Conservation (phyloP, 768 basidiomycete genomes). For the Pilatotrama ljubarskyi region DNA sequence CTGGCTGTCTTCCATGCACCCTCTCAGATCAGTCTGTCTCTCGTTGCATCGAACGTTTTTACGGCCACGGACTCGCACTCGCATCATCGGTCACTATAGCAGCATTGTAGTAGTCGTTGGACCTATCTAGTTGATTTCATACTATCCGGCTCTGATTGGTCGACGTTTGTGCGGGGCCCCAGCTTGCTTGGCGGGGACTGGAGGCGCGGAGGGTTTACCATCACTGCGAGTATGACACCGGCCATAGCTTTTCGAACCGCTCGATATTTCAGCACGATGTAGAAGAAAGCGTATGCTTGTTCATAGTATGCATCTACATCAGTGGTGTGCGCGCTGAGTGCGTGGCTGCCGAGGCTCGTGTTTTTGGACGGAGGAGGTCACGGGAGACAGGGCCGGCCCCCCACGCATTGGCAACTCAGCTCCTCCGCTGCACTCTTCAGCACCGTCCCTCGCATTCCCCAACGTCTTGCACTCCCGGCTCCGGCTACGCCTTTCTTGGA, state of each 20-base stretch:
- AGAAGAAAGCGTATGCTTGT: no score
- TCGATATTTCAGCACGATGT: no score
- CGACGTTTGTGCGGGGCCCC: no score
- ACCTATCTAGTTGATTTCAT: slow-evolving; percentile 22
- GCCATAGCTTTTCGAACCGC: no score
- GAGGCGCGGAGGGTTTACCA: no score
- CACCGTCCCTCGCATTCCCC: background rate
- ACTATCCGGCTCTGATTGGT: background rate
- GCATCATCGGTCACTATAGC: slow-evolving; percentile 21
- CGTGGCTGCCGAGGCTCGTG: background rate
- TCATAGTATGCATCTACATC: no score
- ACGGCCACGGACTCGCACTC: slow-evolving; percentile 15
- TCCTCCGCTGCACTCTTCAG: no score
- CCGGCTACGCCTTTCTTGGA: slow-evolving; percentile 3
- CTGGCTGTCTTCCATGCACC: slow-evolving; percentile 1
- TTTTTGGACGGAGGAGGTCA: background rate
- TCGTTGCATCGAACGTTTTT: slow-evolving; percentile 22
- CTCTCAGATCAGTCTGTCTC: background rate
- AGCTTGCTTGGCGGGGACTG: no score
- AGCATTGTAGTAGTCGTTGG: slow-evolving; percentile 24
- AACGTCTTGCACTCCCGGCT: background rate
- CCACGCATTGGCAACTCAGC: background rate
- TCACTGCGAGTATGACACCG: no score
- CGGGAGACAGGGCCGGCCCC: background rate
- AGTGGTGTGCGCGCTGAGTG: no score